These are phyloP conservation scores for Maudiozyma turicensis DNA, from an alignment of 805 yeast species.

Conservation along the genomic window DNA sequence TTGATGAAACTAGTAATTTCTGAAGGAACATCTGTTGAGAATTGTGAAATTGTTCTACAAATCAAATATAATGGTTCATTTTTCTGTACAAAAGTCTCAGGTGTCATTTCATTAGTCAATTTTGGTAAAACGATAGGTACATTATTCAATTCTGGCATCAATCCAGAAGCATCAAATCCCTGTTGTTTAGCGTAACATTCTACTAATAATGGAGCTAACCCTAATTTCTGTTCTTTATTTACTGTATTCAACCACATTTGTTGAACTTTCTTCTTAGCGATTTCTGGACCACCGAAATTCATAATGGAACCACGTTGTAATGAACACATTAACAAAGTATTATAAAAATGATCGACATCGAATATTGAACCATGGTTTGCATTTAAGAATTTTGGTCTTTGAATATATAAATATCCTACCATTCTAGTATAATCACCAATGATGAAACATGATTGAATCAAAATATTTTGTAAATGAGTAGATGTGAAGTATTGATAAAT, in stretches of 20 bases:
- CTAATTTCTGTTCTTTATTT: constrained; percentile 13
- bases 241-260: constrained; percentile 14
- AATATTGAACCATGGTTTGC: constrained; percentile 14
- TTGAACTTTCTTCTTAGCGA: constrained; percentile 14
- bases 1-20: not conserved
- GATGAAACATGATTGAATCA: constrained; percentile 18
- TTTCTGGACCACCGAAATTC: constrained; percentile 9
- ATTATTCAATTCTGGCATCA: not conserved
- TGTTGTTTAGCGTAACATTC: constrained; percentile 4
- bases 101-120: not conserved
- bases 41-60: constrained; percentile 1
- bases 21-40: not conserved
- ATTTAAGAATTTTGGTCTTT: constrained; percentile 10
- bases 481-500: constrained; percentile 20
- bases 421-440: constrained; percentile 17
- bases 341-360: constrained; percentile 24
- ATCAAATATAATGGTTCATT: constrained; percentile 2
- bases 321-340: constrained; percentile 22
- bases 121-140: not conserved
- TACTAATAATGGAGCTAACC: constrained; percentile 18
- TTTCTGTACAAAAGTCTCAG: not conserved
- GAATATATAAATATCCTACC: constrained; percentile 14
- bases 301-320: constrained; percentile 18
- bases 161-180: not conserved
- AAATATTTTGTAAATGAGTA: constrained; percentile 17